phyloP scores from a whole-genome alignment of 2,329 filamentous ascomycete genomes.

The Hymenoscyphus fructigenus region DNA sequence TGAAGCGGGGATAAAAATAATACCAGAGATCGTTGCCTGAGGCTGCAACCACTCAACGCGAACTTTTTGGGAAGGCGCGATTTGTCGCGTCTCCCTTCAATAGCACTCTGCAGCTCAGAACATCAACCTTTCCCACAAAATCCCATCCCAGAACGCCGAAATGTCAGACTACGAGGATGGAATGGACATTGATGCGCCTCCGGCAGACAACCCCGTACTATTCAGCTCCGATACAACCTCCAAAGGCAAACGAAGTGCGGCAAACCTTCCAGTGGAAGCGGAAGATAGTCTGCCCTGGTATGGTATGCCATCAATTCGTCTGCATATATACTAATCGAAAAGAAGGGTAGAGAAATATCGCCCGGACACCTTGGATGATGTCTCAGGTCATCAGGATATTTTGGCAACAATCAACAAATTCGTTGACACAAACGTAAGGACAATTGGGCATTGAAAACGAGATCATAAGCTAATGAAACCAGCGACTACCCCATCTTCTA shows the following conservation, averaged over 20 bases:
- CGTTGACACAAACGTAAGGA: constrained; percentile 76
- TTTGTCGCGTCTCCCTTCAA: background rate
- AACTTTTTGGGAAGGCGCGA: background rate
- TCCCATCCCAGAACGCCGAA: constrained; percentile 19
- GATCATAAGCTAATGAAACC: constrained; percentile 11
- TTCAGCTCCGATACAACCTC: constrained; percentile 74
- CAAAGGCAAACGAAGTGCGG: constrained; percentile 89
- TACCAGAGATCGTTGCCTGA: too few species aligned
- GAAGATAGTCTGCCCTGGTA: constrained; percentile 94
- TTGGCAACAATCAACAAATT: constrained; percentile 98
- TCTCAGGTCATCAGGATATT: constrained; percentile 96
- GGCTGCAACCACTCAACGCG: background rate
- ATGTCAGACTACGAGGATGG: constrained; percentile 62
- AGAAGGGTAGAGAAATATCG: constrained; percentile 94
- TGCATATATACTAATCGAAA: constrained; percentile 24
- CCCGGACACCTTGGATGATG: constrained; percentile 82
- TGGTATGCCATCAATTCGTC: constrained; percentile 6
- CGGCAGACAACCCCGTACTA: constrained; percentile 50
- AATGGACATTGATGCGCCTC: constrained; percentile 65
- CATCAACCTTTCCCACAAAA: background rate
- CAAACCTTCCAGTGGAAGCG: constrained; percentile 89
- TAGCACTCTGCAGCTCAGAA: background rate
- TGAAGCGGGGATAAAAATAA: too few species aligned
- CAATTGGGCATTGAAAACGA: background rate
- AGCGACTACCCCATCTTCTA: constrained; percentile 88